Evolutionary conservation across 352 stramenopile genomes (phyloP).

Genomic region (Phytophthora cajani): DNA sequence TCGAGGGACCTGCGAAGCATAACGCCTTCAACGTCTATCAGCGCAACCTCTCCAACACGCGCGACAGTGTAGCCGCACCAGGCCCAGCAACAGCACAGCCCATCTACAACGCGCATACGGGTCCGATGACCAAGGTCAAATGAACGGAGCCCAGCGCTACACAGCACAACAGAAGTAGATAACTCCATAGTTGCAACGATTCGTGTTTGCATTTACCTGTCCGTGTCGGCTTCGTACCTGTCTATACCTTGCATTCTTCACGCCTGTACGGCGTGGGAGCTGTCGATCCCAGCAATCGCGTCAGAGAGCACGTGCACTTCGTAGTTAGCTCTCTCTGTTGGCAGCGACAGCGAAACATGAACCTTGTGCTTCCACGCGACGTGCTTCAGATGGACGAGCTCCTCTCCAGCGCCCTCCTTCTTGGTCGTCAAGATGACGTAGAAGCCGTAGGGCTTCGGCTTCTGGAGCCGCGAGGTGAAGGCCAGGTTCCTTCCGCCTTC

Average conservation of each 20-base stretch:
- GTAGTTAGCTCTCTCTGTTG: slow-evolving; percentile 19
- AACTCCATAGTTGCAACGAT: slow-evolving; percentile 16
- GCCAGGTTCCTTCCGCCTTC: slow-evolving; percentile 38
- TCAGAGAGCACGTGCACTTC: slow-evolving; percentile 60
- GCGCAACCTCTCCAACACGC: slow-evolving; percentile 26
- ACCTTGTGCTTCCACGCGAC: slow-evolving; percentile 54
- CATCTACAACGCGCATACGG: slow-evolving; percentile 30
- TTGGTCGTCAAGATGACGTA: slow-evolving; percentile 66
- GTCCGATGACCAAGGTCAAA: slow-evolving; percentile 18
- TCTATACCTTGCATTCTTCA: slow-evolving; percentile 5
- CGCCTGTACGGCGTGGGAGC: slow-evolving; percentile 21
- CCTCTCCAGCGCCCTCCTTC: slow-evolving; percentile 17
- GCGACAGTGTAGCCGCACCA: slow-evolving; percentile 10
- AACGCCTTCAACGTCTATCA: slow-evolving; percentile 74
- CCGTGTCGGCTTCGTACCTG: neutral
- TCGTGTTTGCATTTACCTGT: slow-evolving; percentile 24
- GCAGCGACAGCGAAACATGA: slow-evolving; percentile 43
- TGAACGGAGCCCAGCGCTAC: slow-evolving; percentile 6
- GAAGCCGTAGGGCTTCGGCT: slow-evolving; percentile 75
- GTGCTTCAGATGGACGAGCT: slow-evolving; percentile 70
- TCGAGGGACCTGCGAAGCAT: slow-evolving; percentile 80
- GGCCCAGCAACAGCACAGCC: slow-evolving; percentile 33
- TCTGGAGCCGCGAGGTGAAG: slow-evolving; percentile 56
- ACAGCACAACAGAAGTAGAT: slow-evolving; percentile 13
- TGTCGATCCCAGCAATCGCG: slow-evolving; percentile 58